phyloP scores from a whole-genome alignment of 2,329 filamentous ascomycete species.

The Chaetomium strumarium region DNA sequence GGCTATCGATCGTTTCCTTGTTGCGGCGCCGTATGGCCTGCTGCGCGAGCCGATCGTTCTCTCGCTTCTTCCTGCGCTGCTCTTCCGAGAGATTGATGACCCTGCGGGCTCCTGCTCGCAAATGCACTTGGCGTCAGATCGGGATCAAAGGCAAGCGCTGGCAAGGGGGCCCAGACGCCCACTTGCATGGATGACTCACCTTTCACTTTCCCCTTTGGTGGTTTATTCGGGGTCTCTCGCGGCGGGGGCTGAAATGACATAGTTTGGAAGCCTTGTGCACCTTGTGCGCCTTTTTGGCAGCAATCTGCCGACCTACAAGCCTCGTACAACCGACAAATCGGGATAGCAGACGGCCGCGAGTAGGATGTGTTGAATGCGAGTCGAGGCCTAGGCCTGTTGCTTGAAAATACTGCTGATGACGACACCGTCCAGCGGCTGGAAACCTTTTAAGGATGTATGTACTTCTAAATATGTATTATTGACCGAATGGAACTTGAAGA shows the following conservation, averaged over 20 bases:
- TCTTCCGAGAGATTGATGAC: constrained; percentile 12
- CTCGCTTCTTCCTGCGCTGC: constrained; percentile 82
- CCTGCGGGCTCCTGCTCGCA: constrained; percentile 47
- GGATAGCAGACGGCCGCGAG: neutral
- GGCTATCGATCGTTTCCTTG: constrained; percentile 73
- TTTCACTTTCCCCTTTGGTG: constrained; percentile 43
- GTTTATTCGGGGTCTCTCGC: constrained; percentile 28
- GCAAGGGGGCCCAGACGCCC: too few species aligned
- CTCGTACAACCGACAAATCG: neutral
- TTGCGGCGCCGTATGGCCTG: constrained; percentile 81
- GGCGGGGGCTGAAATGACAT: constrained; percentile 32
- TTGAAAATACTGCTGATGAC: too few species aligned
- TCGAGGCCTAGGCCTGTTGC: too few species aligned
- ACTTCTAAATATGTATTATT: too few species aligned
- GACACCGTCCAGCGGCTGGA: too few species aligned
- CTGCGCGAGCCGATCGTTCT: constrained; percentile 88
- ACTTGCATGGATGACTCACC: too few species aligned
- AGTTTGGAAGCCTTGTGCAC: neutral
- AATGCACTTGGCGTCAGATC: constrained; percentile 1
- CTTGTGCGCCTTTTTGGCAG: too few species aligned
- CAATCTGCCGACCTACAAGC: too few species aligned
- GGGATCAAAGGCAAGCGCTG: too few species aligned
- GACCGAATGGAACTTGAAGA: too few species aligned
- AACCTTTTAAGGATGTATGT: too few species aligned
- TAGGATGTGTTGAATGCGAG: too few species aligned